A percentile compares a stretch with the other conserved stretches of the same genome.
phyloP scores from a whole-genome alignment of 2,329 filamentous ascomycete species.

The Aspergillus fischeri region DNA sequence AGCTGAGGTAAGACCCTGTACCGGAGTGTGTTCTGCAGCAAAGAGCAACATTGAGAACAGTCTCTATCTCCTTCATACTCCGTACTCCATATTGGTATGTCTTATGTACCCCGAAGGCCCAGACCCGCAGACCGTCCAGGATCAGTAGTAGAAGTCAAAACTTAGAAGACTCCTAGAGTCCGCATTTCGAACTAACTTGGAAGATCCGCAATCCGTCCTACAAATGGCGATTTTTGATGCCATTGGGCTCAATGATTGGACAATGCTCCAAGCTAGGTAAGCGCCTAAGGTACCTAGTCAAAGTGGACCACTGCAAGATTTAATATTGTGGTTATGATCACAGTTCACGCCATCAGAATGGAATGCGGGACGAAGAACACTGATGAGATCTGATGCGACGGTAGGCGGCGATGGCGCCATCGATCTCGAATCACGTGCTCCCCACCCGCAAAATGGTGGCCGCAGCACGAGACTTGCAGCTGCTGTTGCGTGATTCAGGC shows the following conservation, averaged over 20 bases:
- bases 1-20: background rate
- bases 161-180: background rate
- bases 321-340: background rate
- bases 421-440: conserved; percentile 14
- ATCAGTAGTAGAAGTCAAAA: background rate
- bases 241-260: background rate
- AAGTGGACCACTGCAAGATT: background rate
- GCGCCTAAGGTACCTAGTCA: background rate
- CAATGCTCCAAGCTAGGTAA: background rate
- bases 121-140: background rate
- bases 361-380: background rate
- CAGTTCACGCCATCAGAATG: background rate
- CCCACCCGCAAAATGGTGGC: background rate
- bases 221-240: conserved; percentile 14
- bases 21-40: background rate
- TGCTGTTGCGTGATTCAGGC: conserved; percentile 18
- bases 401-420: conserved; percentile 17
- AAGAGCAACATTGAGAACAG: background rate
- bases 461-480: conserved; percentile 10
- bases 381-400: conserved; percentile 11
- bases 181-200: background rate
- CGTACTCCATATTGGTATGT: background rate
- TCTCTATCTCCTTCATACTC: background rate
- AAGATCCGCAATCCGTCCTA: conserved; percentile 14
- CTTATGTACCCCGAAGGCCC: background rate